A percentile compares a stretch with the other conserved stretches of the same genome.
Evolutionary conservation across 2,329 filamentous ascomycete genomes (phyloP).

Genomic region (Penicillium frequentans): DNA sequence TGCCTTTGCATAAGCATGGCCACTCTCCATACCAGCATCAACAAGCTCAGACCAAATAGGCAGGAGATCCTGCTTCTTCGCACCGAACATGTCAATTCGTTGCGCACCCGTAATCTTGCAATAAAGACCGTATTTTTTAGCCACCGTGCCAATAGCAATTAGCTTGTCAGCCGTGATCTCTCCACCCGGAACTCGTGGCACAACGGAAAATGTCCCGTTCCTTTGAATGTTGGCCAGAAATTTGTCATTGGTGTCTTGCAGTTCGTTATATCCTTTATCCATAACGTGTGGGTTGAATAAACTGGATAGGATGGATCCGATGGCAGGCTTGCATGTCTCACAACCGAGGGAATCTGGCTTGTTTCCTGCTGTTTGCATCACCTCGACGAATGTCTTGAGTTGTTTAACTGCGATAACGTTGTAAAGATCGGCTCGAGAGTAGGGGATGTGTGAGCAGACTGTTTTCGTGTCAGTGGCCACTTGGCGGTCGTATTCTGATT

Average conservation of each 20-base stretch:
- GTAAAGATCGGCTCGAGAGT: slow-evolving; percentile 85
- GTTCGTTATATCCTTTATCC: slow-evolving; percentile 66
- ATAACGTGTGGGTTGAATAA: slow-evolving; percentile 84
- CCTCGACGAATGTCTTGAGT: slow-evolving; percentile 67
- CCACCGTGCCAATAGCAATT: slow-evolving; percentile 78
- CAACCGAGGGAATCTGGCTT: slow-evolving; percentile 74
- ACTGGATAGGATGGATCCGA: slow-evolving; percentile 77
- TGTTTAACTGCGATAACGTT: slow-evolving; percentile 83
- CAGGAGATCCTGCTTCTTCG: slow-evolving; percentile 80
- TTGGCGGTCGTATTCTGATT: too few species aligned
- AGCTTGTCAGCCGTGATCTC: slow-evolving; percentile 87
- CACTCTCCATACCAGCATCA: slow-evolving; percentile 83
- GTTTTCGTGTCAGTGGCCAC: background rate
- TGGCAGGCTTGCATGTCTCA: slow-evolving; percentile 80
- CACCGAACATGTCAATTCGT: slow-evolving; percentile 90
- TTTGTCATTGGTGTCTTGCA: slow-evolving; percentile 89
- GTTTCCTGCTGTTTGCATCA: slow-evolving; percentile 77
- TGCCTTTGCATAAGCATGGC: slow-evolving; percentile 87
- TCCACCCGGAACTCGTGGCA: slow-evolving; percentile 78
- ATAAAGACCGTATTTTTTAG: slow-evolving; percentile 80
- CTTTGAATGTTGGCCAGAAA: slow-evolving; percentile 89
- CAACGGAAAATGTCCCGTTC: slow-evolving; percentile 86
- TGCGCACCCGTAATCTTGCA: slow-evolving; percentile 92
- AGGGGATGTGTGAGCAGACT: slow-evolving; percentile 79
- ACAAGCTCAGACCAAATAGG: slow-evolving; percentile 80